phyloP scores from a whole-genome alignment of 192 early-diverging fungal species.

The Coemansia sp. region DNA sequence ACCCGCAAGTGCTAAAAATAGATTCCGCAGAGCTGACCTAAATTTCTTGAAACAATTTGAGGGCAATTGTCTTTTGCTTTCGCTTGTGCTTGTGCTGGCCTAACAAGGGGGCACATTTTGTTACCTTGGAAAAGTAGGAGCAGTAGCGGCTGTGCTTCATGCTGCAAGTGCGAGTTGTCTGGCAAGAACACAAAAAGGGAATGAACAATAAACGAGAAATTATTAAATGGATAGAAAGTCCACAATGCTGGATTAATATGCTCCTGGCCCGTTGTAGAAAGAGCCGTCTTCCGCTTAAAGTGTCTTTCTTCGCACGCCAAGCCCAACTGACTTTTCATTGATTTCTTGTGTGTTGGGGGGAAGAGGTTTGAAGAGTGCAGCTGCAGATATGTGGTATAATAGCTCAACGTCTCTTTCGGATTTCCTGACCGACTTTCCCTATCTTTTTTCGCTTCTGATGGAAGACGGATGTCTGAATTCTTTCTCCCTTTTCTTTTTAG shows the following conservation, averaged over 20 bases:
- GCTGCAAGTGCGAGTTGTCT: too few relatives aligned
- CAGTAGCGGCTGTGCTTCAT: too few relatives aligned
- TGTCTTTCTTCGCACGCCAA: too few relatives aligned
- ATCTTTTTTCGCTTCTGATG: not conserved
- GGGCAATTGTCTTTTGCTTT: not conserved
- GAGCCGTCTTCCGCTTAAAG: too few relatives aligned
- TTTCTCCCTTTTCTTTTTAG: not conserved
- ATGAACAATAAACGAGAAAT: too few relatives aligned
- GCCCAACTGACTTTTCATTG: not conserved
- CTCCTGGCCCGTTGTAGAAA: too few relatives aligned
- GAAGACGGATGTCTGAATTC: conserved; percentile 7
- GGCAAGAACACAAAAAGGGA: too few relatives aligned
- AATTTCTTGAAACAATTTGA: not conserved
- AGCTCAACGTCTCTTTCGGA: not conserved
- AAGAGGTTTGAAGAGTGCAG: not conserved
- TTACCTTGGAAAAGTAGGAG: too few relatives aligned
- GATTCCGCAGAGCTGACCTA: not conserved
- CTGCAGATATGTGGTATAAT: not conserved
- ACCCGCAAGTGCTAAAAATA: not conserved
- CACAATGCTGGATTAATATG: too few relatives aligned
- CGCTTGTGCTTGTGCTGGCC: not conserved
- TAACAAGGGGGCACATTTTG: too few relatives aligned
- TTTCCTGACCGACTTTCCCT: not conserved
- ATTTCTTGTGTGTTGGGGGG: not conserved
- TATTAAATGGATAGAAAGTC: too few relatives aligned